Evolutionary conservation across 768 basidiomycete genomes (phyloP).

Genomic region (Gloeostereum incarnatum): DNA sequence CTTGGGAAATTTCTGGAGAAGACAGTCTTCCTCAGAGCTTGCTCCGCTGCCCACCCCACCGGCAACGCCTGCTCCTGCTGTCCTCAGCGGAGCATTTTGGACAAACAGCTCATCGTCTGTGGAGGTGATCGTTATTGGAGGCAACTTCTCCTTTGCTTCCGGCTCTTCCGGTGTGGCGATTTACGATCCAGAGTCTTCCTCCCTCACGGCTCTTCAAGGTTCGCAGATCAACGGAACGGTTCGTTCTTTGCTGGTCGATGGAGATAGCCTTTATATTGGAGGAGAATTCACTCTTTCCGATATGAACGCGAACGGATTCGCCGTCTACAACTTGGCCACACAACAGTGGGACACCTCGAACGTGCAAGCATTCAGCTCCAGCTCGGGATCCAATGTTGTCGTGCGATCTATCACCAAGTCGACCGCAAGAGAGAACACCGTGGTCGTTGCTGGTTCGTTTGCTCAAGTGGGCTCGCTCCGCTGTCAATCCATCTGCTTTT

Average conservation of each 20-base stretch:
- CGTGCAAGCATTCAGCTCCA: constrained; percentile 51
- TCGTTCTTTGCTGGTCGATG: constrained; percentile 62
- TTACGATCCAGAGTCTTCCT: constrained; percentile 49
- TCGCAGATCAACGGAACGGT: constrained; percentile 68
- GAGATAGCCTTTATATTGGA: constrained; percentile 68
- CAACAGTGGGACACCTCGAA: constrained; percentile 53
- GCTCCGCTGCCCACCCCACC: constrained; percentile 46
- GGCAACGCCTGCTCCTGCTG: constrained; percentile 62
- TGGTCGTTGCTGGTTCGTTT: constrained; percentile 89
- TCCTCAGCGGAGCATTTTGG: constrained; percentile 87
- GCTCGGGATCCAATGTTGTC: constrained; percentile 42
- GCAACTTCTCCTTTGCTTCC: constrained; percentile 68
- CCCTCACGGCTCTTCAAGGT: constrained; percentile 48
- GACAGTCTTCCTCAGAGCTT: constrained; percentile 40
- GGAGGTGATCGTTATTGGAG: constrained; percentile 75
- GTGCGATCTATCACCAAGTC: constrained; percentile 68
- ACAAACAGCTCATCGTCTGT: constrained; percentile 59
- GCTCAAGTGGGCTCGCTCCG: constrained; percentile 61
- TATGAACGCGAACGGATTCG: constrained; percentile 57
- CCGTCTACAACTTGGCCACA: constrained; percentile 65
- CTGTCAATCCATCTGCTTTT: constrained; percentile 74
- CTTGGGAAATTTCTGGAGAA: constrained; percentile 33
- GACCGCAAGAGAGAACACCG: constrained; percentile 41
- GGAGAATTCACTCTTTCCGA: constrained; percentile 68
- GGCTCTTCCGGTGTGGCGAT: constrained; percentile 49